Evolutionary conservation across 2,329 filamentous ascomycete genomes (phyloP).

Genomic region (Sclerotiophoma versabilis): DNA sequence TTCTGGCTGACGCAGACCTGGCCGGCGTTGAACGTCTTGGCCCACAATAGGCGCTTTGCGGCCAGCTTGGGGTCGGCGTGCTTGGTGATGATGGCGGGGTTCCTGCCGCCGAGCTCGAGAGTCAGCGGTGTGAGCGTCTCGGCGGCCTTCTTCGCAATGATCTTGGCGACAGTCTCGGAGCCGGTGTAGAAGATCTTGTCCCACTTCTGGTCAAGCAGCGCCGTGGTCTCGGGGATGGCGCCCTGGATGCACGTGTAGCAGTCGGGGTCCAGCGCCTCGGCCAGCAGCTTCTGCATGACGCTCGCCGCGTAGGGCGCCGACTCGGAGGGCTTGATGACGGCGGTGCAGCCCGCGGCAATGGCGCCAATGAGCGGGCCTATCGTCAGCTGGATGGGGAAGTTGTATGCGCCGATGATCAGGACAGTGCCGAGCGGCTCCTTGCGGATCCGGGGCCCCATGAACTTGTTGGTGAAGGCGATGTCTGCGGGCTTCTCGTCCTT

Average conservation of each 20-base stretch:
- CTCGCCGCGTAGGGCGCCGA: constrained; percentile 77
- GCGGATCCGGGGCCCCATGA: constrained; percentile 76
- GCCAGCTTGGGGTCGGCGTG: constrained; percentile 81
- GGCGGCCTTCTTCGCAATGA: constrained; percentile 61
- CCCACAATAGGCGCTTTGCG: constrained; percentile 85
- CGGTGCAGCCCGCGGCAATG: constrained; percentile 90
- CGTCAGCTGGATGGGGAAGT: constrained; percentile 86
- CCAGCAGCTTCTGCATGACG: constrained; percentile 79
- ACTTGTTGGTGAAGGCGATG: constrained; percentile 70
- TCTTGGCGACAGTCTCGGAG: constrained; percentile 71
- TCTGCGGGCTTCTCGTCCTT: constrained; percentile 80
- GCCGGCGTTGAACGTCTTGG: constrained; percentile 84
- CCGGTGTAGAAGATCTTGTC: constrained; percentile 99
- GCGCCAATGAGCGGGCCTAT: constrained; percentile 84
- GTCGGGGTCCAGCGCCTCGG: constrained; percentile 76
- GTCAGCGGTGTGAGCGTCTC: constrained; percentile 76
- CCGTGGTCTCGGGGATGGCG: constrained; percentile 78
- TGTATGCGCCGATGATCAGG: constrained; percentile 90
- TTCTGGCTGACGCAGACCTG: constrained; percentile 95
- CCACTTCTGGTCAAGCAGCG: constrained; percentile 86
- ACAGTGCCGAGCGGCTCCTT: constrained; percentile 88
- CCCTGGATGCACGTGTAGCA: constrained; percentile 84
- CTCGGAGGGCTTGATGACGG: constrained; percentile 90
- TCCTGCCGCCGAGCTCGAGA: constrained; percentile 88
- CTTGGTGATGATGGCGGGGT: constrained; percentile 90